Evolutionary conservation across 1,284 basidiomycete genomes (phyloP), one percentile per base, ranked within the genome.

Genomic region (Papiliotrema flavescens): DNA sequence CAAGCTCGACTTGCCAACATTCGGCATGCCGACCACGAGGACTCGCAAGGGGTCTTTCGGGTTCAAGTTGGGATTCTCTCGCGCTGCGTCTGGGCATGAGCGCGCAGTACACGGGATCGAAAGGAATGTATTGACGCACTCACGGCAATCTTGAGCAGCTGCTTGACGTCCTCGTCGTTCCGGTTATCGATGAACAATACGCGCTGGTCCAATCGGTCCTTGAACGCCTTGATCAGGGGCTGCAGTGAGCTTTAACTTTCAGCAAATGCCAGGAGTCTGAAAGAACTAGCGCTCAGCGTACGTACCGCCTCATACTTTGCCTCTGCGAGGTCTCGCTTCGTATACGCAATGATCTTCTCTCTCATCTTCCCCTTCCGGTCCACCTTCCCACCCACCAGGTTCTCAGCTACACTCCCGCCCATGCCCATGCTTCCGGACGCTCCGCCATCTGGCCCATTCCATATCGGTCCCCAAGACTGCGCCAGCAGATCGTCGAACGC

Each of bases 1-100:
- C 49, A 98, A 77, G 3, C 90, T 93, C 26, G 92, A 96, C 78
- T 98, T 99, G 47, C 96, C 96, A 41, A 98, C 93, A 71, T 98
- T 98, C 4, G 95, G 95, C 95, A 98, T 98, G 23, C 95, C 95
- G 50, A 94, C 85, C 23, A 96, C 90, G 5, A 96, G 81, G 8
- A 97, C 85, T 67, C 92, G 91, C 60, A 90, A 78, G 70, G 90
- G 87, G 55, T 84, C 83, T 44, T 84, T n/a, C n/a, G n/a, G n/a
- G n/a, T n/a, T n/a, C n/a, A n/a, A n/a, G n/a, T n/a, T n/a, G n/a
- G n/a, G n/a, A n/a, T 86, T 81, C 41, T 80, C 78, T 63, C 83
- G 84, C 35, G 88, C 88, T 39, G 42, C 15, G 19, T 63, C 89
- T 82, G 90, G 62, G 52, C 49, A 37, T 57, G 45, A 60, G 56